A percentile compares a stretch with the other conserved stretches of the same genome.
Evolutionary conservation across 495 filamentous ascomycete species (phyloP).

Genomic region (Xylaria intraflava): DNA sequence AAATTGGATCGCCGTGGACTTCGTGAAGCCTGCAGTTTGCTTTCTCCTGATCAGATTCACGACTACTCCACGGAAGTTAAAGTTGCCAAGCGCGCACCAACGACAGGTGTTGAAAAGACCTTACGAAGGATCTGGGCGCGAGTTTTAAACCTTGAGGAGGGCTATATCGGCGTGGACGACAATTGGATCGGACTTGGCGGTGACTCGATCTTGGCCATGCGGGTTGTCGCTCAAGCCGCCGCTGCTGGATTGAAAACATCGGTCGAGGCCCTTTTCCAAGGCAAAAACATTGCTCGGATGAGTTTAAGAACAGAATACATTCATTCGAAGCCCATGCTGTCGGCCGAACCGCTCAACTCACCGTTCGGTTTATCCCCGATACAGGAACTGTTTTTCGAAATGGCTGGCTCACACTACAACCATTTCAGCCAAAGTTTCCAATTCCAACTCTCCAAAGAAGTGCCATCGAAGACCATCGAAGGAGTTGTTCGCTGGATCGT

Average conservation of each 20-base stretch:
- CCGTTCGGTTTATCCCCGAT: conserved; percentile 48
- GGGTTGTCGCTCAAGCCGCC: conserved; percentile 42
- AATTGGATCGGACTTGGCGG: conserved; percentile 40
- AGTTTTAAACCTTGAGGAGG: conserved; percentile 3
- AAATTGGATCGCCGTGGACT: conserved; percentile 15
- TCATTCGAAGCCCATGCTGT: neutral
- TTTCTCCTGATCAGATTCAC: neutral
- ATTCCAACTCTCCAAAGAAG: conserved; percentile 36
- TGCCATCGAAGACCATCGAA: conserved; percentile 30
- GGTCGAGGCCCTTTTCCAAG: conserved; percentile 36
- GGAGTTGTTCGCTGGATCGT: conserved; percentile 46
- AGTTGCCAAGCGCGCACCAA: neutral
- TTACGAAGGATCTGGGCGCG: conserved; percentile 2
- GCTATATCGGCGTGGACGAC: neutral
- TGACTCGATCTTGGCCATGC: conserved; percentile 56
- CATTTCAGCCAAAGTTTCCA: conserved; percentile 61
- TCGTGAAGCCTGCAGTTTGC: neutral
- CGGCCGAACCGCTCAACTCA: neutral
- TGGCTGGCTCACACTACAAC: conserved; percentile 31
- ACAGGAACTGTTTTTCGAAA: conserved; percentile 52
- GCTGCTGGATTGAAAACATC: conserved; percentile 23
- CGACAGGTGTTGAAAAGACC: neutral
- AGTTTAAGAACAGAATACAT: neutral
- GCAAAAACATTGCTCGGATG: conserved; percentile 30
- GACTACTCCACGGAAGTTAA: neutral